phyloP scores from a whole-genome alignment of 1,284 basidiomycete species.

The Pseudozyma pruni region DNA sequence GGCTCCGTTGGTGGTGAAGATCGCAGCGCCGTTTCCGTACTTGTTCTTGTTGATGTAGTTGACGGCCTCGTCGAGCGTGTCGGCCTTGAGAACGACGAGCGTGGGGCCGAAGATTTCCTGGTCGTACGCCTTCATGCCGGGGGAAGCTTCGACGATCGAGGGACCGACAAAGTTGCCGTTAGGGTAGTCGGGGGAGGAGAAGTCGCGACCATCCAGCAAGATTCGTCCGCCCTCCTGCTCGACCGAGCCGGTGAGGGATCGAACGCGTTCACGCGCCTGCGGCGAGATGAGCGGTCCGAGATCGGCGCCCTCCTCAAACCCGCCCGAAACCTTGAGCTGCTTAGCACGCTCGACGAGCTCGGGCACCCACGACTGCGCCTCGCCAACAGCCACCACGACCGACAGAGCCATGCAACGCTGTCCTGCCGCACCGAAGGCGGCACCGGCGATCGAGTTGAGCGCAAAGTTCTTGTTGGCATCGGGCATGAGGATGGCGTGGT shows the following conservation, averaged over 20 bases:
- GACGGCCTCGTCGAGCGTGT: conserved; percentile 90
- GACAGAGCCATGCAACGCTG: conserved; percentile 78
- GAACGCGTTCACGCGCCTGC: conserved; percentile 82
- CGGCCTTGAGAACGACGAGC: conserved; percentile 80
- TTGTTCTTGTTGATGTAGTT: conserved; percentile 57
- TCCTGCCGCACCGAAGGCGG: conserved; percentile 96
- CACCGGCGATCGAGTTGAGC: conserved; percentile 91
- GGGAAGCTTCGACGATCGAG: conserved; percentile 84
- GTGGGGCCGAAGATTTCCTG: conserved; percentile 94
- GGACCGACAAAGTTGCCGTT: conserved; percentile 96
- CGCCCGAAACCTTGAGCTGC: conserved; percentile 84
- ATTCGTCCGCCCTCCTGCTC: conserved; percentile 85
- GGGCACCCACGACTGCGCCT: conserved; percentile 83
- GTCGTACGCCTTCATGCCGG: conserved; percentile 84
- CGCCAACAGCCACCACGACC: conserved; percentile 82
- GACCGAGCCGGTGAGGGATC: conserved; percentile 81
- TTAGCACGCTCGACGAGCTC: conserved; percentile 86
- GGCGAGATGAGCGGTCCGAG: conserved; percentile 96
- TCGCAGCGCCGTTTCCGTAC: conserved; percentile 87
- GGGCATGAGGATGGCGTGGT: conserved; percentile 80
- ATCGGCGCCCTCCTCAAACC: conserved; percentile 87
- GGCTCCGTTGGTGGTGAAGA: conserved; percentile 96
- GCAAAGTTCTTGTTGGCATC: conserved; percentile 96
- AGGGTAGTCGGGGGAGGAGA: conserved; percentile 79
- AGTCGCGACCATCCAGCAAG: conserved; percentile 83